Base-by-base conservation (phyloP, 371 early-diverging fungal species). In the Mortierella sp. region DNA sequence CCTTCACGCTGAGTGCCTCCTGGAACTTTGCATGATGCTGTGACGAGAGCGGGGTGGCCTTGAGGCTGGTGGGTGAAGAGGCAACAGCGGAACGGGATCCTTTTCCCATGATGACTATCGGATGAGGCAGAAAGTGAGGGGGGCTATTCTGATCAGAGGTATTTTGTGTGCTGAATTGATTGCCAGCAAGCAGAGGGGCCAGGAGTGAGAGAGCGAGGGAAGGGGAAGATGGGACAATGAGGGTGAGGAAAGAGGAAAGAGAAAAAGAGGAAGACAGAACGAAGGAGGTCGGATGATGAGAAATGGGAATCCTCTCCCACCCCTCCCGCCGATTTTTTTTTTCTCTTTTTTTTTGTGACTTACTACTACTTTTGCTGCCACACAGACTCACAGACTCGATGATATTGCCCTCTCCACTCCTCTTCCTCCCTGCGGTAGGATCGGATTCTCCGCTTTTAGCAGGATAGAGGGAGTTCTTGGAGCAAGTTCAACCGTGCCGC, bases 21-120 rank as follows among this genome's bases (percentile, higher is more conserved):
- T 76, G 70, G 65, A 76, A 76, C 70, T 76, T 76, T 64, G 76
- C 70, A 50, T 76, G 76, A 51, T 76, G 76, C 55, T 76, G 76
- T 17, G 76, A 76, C 6, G 76, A 76, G 39, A 76, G 70, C n/a
- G 76, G 76, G 19, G 76, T 64, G 41, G 76, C 69, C 76, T 76
- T 76, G 58, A 76, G 65, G 58, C 64, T 61, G 50, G 64, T 57
- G 6, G 70, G 69, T n/a, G 76, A 69, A 9, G 64, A 37, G 26
- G 70, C 60, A 43, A 69, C 65, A 19, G 70, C 64, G 2, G 76
- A 64, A 46, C 76, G 76, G 44, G 76, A 76, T 56, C 76, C 76
- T 51, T 76, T 76, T 34, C 76, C 76, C 76, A 76, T 76, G 55
- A 43, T 66, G 54, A 54, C 14, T n/a, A n/a, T n/a, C n/a, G n/a